phyloP scores from a whole-genome alignment of 805 yeast species.

The Ogataea thermomethanolica region DNA sequence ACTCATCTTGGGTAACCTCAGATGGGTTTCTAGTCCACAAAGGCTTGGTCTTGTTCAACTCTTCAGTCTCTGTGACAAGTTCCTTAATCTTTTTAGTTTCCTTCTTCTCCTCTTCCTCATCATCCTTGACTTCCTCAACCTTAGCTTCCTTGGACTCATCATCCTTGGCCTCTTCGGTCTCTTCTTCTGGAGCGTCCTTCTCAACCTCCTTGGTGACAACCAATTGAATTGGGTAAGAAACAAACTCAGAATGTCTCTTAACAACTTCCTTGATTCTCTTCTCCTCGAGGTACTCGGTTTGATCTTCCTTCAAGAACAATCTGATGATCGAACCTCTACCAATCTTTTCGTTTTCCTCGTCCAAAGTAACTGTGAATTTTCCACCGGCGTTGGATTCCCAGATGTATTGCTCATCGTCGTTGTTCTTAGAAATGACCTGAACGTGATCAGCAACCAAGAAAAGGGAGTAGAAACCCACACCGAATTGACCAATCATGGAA shows the following conservation, averaged over 20 bases:
- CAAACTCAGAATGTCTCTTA: conserved; percentile 99
- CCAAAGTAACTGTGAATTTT: conserved; percentile 93
- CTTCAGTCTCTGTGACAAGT: conserved; percentile 92
- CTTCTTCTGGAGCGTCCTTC: conserved; percentile 90
- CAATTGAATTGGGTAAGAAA: conserved; percentile 97
- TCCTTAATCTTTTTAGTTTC: conserved; percentile 91
- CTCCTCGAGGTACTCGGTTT: conserved; percentile 98
- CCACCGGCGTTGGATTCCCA: conserved; percentile 99
- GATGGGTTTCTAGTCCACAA: conserved; percentile 99
- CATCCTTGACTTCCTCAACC: conserved; percentile 68
- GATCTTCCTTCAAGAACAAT: conserved; percentile 97
- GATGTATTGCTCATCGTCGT: conserved; percentile 98
- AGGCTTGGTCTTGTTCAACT: conserved; percentile 97
- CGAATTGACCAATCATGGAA: conserved; percentile 99
- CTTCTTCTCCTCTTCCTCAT: conserved; percentile 63
- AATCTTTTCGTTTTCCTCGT: conserved; percentile 78
- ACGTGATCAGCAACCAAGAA: conserved; percentile 99
- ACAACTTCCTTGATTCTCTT: conserved; percentile 99
- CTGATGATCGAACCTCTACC: conserved; percentile 95
- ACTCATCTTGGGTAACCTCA: conserved; percentile 96
- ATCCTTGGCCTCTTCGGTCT: conserved; percentile 53
- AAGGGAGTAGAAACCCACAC: conserved; percentile 99
- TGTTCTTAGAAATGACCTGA: conserved; percentile 96
- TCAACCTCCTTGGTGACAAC: conserved; percentile 98
- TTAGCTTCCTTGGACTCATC: conserved; percentile 71